phyloP scores from a whole-genome alignment of 352 stramenopile species.

The Phytophthora palmivora region DNA sequence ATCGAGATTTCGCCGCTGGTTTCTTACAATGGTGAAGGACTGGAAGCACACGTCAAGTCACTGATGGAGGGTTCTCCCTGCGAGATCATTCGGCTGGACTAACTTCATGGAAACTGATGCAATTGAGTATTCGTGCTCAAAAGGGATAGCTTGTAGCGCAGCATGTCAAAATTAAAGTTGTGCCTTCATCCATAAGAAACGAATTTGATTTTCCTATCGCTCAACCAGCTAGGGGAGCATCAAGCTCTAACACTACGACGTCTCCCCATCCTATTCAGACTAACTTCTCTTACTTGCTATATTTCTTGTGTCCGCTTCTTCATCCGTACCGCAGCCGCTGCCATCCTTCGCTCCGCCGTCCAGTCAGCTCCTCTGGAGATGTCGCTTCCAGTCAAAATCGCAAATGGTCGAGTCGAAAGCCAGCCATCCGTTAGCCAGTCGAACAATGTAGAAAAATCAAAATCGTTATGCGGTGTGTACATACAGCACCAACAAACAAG shows the following conservation, averaged over 20 bases:
- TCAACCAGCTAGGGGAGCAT: slow-evolving; percentile 34
- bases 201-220: slow-evolving; percentile 38
- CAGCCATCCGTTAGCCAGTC: slow-evolving; percentile 25
- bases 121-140: slow-evolving; percentile 24
- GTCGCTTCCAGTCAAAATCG: slow-evolving; percentile 17
- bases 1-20: slow-evolving; percentile 81
- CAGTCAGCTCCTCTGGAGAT: slow-evolving; percentile 6
- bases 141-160: slow-evolving; percentile 7
- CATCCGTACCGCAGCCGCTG: slow-evolving; percentile 15
- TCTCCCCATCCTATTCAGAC: slow-evolving; percentile 8
- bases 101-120: not conserved
- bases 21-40: slow-evolving; percentile 86
- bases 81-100: not conserved
- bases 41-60: slow-evolving; percentile 49
- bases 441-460: slow-evolving; percentile 49
- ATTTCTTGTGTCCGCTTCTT: slow-evolving; percentile 7
- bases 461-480: slow-evolving; percentile 40
- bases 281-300: slow-evolving; percentile 7
- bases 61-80: slow-evolving; percentile 29
- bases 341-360: slow-evolving; percentile 31
- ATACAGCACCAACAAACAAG: slow-evolving; percentile 50
- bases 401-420: slow-evolving; percentile 25
- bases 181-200: slow-evolving; percentile 10
- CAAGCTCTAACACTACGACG: slow-evolving; percentile 30
- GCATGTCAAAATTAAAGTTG: not conserved